phyloP scores from a whole-genome alignment of 2,329 filamentous ascomycete genomes.

The Verticillium nonalfalfae region DNA sequence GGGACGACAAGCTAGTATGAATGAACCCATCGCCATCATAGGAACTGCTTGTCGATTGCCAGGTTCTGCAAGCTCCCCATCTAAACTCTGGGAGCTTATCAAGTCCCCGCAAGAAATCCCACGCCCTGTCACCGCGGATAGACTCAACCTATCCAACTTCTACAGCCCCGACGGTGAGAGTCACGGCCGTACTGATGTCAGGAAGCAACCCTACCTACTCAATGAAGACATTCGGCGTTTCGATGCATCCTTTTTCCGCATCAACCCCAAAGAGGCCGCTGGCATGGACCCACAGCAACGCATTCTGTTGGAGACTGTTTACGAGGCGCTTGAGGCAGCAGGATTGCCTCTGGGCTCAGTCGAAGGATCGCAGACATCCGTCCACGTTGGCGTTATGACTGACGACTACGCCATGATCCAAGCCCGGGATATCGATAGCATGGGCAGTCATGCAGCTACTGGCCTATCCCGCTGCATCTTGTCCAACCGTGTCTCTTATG shows the following conservation, averaged over 20 bases:
- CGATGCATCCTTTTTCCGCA: constrained; percentile 20
- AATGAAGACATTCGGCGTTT: constrained; percentile 18
- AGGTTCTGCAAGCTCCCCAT: constrained; percentile 30
- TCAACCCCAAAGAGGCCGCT: constrained; percentile 20
- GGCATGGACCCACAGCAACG: constrained; percentile 28
- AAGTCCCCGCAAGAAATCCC: constrained; percentile 15
- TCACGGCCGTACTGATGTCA: constrained; percentile 12
- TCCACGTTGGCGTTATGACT: constrained; percentile 25
- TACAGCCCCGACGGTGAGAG: constrained; percentile 10
- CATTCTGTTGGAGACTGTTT: constrained; percentile 25
- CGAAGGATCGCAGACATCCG: constrained; percentile 22
- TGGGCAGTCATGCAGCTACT: constrained; percentile 14
- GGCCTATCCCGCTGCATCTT: constrained; percentile 18
- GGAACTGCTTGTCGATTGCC: constrained; percentile 41
- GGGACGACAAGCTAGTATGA: neutral
- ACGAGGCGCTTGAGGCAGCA: constrained; percentile 26
- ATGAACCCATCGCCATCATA: constrained; percentile 34
- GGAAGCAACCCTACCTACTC: constrained; percentile 21
- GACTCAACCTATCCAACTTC: constrained; percentile 14
- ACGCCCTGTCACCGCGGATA: constrained; percentile 11
- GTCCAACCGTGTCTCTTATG: constrained; percentile 22
- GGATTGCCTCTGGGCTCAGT: constrained; percentile 18
- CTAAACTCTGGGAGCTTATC: constrained; percentile 25
- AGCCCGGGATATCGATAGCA: constrained; percentile 14
- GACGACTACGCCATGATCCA: constrained; percentile 22